Base-by-base conservation (phyloP, 2,329 filamentous ascomycete genomes). In the Aureobasidium leucospermi region DNA sequence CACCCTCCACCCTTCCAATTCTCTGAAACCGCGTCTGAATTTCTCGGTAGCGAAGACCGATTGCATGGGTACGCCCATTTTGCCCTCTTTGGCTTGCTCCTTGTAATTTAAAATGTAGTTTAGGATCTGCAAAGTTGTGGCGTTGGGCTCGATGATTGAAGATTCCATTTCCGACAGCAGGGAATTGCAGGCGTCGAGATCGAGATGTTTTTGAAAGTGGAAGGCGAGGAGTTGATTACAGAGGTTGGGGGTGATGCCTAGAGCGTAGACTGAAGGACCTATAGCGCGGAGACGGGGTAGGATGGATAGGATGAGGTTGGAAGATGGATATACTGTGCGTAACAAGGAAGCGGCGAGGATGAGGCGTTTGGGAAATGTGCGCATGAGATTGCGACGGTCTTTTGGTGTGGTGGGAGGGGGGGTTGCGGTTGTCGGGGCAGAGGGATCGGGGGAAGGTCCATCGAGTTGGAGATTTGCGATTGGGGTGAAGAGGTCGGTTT, bases 181-280 rank as follows among this genome's bases (percentile, higher is more conserved):
- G 4, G 78, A 74, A 52, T 84, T 71, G 28, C 87, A 80, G 1
- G 77, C 76, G 3, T 67, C 63, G 2, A 83, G 75, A 66, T 89
- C 83, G 23, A 82, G 79, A 63, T 83, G 81, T 10, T 82, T 80
- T 36, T 74, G 71, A 83, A 86, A 89, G 59, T 84, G 76, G 23
- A 86, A 79, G 13, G 76, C 71, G 28, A 89, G 77, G 36, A 90
- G 78, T 51, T 83, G 78, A 67, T 87, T 85, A 75, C 89, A 92
- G 43, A 92, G 82, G 0, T 80, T 75, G 0, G 87, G 87, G 16
- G 85, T 85, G 6, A 83, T 85, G 49, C 87, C 88, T 0, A 93
- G 79, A 6, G 89, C 84, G 67, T 87, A 89, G 0, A 86, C 87
- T 1, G 83, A 81, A 1, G 87, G 79, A 1, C 88, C 88, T 0